Evolutionary conservation across 2,329 filamentous ascomycete species (phyloP), one percentile per base, ranked within the genome.

Genomic region (Aspergillus pseudoglaucus): DNA sequence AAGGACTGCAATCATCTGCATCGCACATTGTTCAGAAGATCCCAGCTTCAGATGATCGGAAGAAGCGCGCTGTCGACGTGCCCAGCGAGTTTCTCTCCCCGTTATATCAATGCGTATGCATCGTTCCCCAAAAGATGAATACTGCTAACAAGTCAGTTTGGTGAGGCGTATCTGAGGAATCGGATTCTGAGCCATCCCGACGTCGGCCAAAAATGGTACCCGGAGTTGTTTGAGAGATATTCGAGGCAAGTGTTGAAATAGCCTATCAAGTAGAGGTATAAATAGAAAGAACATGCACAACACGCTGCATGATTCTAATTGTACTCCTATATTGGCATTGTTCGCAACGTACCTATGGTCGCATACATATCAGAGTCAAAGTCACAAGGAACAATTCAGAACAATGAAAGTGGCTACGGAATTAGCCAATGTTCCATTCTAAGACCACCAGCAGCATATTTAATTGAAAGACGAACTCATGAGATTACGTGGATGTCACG

Each of bases 61-160:
- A 63, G 48, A 66, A 65, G 37, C 50, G 59, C 2, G 57, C 60
- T 0, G 62, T 67, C 6, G 64, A 67, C 45, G 63, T 69, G 2
- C 66, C 66, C 1, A 68, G 65, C 48, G 64, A 67, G 51, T 67
- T 66, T 14, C 45, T 68, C 2, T 68, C 65, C 9, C 63, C 63
- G 4, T 45, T 64, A 1, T 68, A 66, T 46, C 59, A 61, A 1
- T 68, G 65, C 23, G 65, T 67, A 51, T 55, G 65, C 59, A 38
- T 23, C 7, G 2, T 3, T 3, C 2, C 23, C 3, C 1, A 15
- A 2, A 17, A 20, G 7, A 8, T 4, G 14, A 5, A 1, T 12
- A 5, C 4, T 8, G 18, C 50, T 52, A 25, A 53, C 35, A 1
- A n/a, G 4, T 8, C 40, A 68, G 65, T 67, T 68, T 12, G 65